phyloP scores from a whole-genome alignment of 306 rosid genomes.

The Prunus mira region DNA sequence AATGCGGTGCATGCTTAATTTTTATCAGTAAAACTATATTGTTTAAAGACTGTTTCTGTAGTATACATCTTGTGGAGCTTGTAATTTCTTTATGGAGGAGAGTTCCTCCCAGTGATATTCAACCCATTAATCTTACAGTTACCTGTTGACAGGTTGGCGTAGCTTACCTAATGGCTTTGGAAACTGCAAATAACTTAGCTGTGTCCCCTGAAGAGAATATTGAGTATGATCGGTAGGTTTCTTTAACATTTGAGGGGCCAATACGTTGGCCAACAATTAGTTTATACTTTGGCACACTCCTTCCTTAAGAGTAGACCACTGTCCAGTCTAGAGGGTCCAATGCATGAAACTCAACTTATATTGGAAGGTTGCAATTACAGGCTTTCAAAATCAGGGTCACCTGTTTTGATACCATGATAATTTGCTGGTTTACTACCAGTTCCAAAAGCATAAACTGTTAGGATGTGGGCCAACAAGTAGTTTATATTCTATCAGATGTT shows the following conservation, averaged over 20 bases:
- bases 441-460: no score
- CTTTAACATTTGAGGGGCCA: constrained; percentile 17
- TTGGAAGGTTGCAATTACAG: constrained; percentile 6
- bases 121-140: constrained; percentile 5
- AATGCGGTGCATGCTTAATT: background rate
- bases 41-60: background rate
- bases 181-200: constrained; percentile 62
- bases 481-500: background rate
- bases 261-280: background rate
- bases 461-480: background rate
- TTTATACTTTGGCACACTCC: background rate
- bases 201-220: constrained; percentile 75
- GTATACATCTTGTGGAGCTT: background rate
- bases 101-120: constrained; percentile 5
- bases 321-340: background rate
- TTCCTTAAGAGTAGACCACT: background rate
- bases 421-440: background rate
- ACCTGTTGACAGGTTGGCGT: constrained; percentile 71
- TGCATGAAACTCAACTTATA: background rate
- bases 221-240: constrained; percentile 82
- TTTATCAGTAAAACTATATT: background rate
- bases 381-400: background rate
- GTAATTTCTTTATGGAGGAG: background rate
- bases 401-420: background rate
- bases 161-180: constrained; percentile 90